phyloP scores from a whole-genome alignment of 176 grass and related monocot species.

The Phoenix dactylifera region DNA sequence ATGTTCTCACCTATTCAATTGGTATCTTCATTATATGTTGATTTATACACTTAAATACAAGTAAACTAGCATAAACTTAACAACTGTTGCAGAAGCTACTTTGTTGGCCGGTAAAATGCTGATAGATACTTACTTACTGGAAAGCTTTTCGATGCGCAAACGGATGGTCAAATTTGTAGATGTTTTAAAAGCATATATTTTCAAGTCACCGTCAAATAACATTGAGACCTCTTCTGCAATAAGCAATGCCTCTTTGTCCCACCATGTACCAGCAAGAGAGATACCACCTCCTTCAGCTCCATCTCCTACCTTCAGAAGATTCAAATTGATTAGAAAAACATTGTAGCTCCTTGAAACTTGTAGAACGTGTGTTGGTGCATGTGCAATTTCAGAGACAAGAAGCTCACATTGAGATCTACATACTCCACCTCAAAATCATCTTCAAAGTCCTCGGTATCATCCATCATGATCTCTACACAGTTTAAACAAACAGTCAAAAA shows the following conservation, averaged over 20 bases:
- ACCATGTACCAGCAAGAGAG: constrained; percentile 62
- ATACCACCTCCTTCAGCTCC: constrained; percentile 83
- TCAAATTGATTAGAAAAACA: neutral
- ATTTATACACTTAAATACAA: neutral
- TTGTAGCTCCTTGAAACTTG: too few relatives aligned
- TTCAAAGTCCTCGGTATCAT: too few relatives aligned
- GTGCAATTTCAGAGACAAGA: too few relatives aligned
- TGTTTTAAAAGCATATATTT: constrained; percentile 89
- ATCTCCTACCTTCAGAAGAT: constrained; percentile 65
- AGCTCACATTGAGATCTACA: too few relatives aligned
- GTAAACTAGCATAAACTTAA: too few relatives aligned
- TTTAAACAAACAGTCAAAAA: too few relatives aligned
- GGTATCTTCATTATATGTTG: neutral
- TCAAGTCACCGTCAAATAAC: constrained; percentile 57
- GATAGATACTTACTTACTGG: constrained; percentile 48
- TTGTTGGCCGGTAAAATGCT: too few relatives aligned
- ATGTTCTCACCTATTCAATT: neutral
- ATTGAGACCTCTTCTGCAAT: constrained; percentile 66
- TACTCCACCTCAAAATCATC: too few relatives aligned
- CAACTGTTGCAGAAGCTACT: too few relatives aligned
- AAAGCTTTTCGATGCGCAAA: constrained; percentile 86
- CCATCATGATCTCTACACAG: too few relatives aligned
- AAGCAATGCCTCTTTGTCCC: constrained; percentile 73
- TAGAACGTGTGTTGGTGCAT: too few relatives aligned
- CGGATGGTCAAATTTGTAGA: constrained; percentile 46